Conservation (phyloP, 768 basidiomycete genomes). For the Agaricus blazei region DNA sequence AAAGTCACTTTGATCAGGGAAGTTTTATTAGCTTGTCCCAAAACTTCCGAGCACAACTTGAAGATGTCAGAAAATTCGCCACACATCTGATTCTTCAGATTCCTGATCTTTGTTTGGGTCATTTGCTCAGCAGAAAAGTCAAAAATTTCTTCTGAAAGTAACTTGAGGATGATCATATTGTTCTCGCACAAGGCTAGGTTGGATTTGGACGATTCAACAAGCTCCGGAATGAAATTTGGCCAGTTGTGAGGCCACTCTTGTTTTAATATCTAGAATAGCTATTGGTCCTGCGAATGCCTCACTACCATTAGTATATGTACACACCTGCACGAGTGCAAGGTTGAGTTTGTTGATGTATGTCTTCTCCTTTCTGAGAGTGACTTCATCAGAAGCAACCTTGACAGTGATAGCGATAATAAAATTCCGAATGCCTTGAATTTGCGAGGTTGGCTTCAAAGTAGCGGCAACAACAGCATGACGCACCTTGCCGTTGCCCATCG, state of each 20-base stretch:
- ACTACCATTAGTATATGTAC: slow-evolving; percentile 15
- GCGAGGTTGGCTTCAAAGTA: neutral
- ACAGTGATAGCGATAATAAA: slow-evolving; percentile 93
- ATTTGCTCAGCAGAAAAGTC: slow-evolving; percentile 98
- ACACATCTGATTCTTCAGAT: slow-evolving; percentile 97
- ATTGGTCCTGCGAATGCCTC: slow-evolving; percentile 6
- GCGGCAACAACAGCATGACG: slow-evolving; percentile 3
- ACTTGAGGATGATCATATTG: slow-evolving; percentile 97
- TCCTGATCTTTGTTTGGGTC: slow-evolving; percentile 97
- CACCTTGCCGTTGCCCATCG: slow-evolving; percentile 88
- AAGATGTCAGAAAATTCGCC: slow-evolving; percentile 97
- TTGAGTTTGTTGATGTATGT: slow-evolving; percentile 95
- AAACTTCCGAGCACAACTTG: slow-evolving; percentile 92
- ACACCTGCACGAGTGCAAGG: slow-evolving; percentile 88
- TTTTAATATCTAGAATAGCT: slow-evolving; percentile 77
- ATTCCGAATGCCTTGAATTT: slow-evolving; percentile 78
- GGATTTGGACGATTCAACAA: slow-evolving; percentile 95
- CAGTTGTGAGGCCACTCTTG: slow-evolving; percentile 99
- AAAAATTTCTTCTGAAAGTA: slow-evolving; percentile 98
- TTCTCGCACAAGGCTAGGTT: slow-evolving; percentile 97
- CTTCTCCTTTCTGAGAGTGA: slow-evolving; percentile 85
- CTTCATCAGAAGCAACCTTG: slow-evolving; percentile 90
- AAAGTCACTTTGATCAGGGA: slow-evolving; percentile 91
- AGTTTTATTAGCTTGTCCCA: slow-evolving; percentile 95
- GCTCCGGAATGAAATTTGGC: slow-evolving; percentile 96